Base-by-base conservation (phyloP, 345 rosid genomes). In the Eucalyptus erythrocorys region DNA sequence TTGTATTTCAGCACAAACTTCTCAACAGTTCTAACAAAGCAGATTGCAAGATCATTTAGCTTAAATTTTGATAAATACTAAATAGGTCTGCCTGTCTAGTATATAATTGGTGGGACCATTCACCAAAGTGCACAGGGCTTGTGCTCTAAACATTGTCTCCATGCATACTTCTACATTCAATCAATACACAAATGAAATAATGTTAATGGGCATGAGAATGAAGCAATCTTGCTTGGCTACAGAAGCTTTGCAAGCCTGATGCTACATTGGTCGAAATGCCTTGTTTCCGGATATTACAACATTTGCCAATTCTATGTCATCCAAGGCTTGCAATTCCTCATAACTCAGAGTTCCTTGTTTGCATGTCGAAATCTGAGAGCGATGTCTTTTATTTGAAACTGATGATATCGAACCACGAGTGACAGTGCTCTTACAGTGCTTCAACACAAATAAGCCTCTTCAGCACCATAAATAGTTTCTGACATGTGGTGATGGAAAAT, bases 381-480 rank as follows among this genome's bases (percentile, higher is more conserved):
- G 6, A 43, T 43, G 45, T 43, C 45, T 43, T 43, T 43, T 43
- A 43, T 7, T 43, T 43, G 45, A 43, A 43, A 43, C 45, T 2
- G 9, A 43, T 14, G 51, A 48, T 49, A 49, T 49, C 6, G 17
- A 49, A 49, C 51, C 51, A 4, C 13, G 17, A 49, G 51, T 14
- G 17, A 49, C 6, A 1, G 51, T 49, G 51, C 51, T 49, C 51
- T 49, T n/a, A n/a, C n/a, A n/a, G n/a, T n/a, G n/a, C n/a, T n/a
- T 50, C 21, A 50, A 50, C 53, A 50, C 21, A 50, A 50, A 50
- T 50, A 21, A 53, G 27, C 27, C 61, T 55, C 61, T 55, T 24
- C 30, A 55, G 64, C 13, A 89, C 61, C 42, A 59, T 85, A 30
- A 68, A 93, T n/a, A 53, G 86, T 59, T 42, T 89, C 16, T 85